Base-by-base conservation (phyloP, 2,329 filamentous ascomycete genomes). In the Coleophoma cylindrospora region DNA sequence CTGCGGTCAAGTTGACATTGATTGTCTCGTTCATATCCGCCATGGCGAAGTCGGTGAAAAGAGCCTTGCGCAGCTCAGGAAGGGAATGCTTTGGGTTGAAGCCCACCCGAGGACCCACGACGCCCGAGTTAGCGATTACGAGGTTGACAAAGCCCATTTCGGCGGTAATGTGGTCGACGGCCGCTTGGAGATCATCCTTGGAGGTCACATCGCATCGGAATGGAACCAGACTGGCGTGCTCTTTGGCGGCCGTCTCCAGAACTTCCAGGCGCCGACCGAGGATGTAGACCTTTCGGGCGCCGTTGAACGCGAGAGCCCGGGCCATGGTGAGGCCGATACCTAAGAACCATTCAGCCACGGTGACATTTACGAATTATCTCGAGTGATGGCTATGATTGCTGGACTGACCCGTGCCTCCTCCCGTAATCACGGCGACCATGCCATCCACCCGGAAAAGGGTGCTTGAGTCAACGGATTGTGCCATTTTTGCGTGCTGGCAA, bases 111-210 rank as follows among this genome's bases (percentile, higher is more conserved):
- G 77, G 73, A 7, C 80, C 79, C 1, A 70, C 58, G 33, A 84
- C 75, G 1, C 84, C 84, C 3, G 83, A 81, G 55, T 77, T 78
- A 59, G 74, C 76, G 61, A 81, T 69, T 11, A 86, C 68, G 36
- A 87, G 74, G 54, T 83, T 80, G 55, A 88, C 74, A 59, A 78
- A 73, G 44, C 77, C 75, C 54, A 83, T 77, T 40, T 78, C 77
- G 40, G 69, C 68, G 3, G 73, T 66, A 45, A 87, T 68, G 43
- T 77, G 70, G 7, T 80, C 63, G 14, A 79, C 78, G 3, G 84
- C 70, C 1, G 71, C 70, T 51, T 77, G 68, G 15, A 88, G 76
- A 10, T 82, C 79, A 2, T 73, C 70, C 64, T 87, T 87, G 38
- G 76, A 76, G 2, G 77, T 80, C 0, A 87, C 75, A 60, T 87